Conservation (phyloP, 768 basidiomycete genomes). For the Gloeostereum incarnatum region DNA sequence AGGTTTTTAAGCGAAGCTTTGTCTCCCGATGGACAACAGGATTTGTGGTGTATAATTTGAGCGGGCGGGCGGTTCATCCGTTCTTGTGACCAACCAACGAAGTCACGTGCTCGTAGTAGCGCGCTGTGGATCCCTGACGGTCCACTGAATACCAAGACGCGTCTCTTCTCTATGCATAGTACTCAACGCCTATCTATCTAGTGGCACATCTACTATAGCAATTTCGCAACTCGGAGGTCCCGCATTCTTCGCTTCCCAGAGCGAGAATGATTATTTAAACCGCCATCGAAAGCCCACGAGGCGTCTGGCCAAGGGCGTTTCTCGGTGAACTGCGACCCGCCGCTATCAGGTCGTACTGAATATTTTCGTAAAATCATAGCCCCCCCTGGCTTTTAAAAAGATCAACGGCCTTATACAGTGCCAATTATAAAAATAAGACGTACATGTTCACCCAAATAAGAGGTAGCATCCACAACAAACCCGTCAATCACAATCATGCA, state of each 20-base stretch:
- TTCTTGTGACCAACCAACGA: no score
- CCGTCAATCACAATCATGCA: slow-evolving; percentile 53
- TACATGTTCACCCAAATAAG: slow-evolving; percentile 61
- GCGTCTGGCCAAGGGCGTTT: slow-evolving; percentile 29
- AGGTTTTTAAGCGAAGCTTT: no score
- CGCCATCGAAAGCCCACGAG: slow-evolving; percentile 60
- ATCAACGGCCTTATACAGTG: slow-evolving; percentile 2
- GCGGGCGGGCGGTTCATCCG: no score
- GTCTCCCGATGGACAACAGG: no score
- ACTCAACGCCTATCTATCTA: no score
- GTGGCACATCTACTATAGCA: slow-evolving; percentile 30
- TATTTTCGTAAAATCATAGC: slow-evolving; percentile 42
- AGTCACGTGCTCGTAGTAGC: no score
- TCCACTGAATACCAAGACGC: no score
- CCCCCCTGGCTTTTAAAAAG: slow-evolving; percentile 49
- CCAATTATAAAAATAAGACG: slow-evolving; percentile 16
- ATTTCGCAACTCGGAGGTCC: slow-evolving; percentile 38
- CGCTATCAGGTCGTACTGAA: slow-evolving; percentile 18
- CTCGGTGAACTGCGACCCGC: slow-evolving; percentile 3
- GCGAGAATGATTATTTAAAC: slow-evolving; percentile 65
- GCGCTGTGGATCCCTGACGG: no score
- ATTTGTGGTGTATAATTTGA: no score
- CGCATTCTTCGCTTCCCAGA: slow-evolving; percentile 39
- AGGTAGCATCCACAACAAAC: slow-evolving; percentile 50
- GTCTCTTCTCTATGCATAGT: no score